Percentiles rank a stretch among this genome's conserved stretches.
These are phyloP conservation scores for Garcia nutans DNA, from an alignment of 345 rosid genomes.

Conservation along the genomic window DNA sequence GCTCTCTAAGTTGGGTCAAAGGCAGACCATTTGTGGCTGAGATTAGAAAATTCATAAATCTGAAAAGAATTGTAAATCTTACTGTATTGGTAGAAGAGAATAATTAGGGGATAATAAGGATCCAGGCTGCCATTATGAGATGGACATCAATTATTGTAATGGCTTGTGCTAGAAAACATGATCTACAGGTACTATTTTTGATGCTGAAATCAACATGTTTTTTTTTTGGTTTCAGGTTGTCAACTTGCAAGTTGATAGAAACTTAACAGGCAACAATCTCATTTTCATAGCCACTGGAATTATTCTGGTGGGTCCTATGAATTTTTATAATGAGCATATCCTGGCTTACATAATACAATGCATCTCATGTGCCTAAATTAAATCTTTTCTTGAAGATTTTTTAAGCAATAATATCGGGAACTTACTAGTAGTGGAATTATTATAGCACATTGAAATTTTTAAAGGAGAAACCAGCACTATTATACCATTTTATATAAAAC, in stretches of 20 bases:
- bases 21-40: no score
- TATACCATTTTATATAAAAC: no score
- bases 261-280: neutral
- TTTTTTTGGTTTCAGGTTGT: neutral
- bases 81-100: neutral
- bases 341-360: neutral
- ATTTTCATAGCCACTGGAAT: neutral
- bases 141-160: no score
- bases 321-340: neutral
- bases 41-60: no score
- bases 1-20: no score
- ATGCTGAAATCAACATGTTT: neutral
- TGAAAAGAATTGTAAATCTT: no score
- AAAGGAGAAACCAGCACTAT: no score
- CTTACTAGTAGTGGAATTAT: no score
- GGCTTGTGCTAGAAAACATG: neutral
- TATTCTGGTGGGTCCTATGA: neutral
- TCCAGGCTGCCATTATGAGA: neutral
- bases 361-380: no score
- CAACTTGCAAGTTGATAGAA: neutral
- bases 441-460: no score
- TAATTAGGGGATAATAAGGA: neutral
- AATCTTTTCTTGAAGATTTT: no score
- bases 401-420: no score
- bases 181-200: neutral